Base-by-base conservation (phyloP, 495 filamentous ascomycete genomes). In the Neurospora sp. region DNA sequence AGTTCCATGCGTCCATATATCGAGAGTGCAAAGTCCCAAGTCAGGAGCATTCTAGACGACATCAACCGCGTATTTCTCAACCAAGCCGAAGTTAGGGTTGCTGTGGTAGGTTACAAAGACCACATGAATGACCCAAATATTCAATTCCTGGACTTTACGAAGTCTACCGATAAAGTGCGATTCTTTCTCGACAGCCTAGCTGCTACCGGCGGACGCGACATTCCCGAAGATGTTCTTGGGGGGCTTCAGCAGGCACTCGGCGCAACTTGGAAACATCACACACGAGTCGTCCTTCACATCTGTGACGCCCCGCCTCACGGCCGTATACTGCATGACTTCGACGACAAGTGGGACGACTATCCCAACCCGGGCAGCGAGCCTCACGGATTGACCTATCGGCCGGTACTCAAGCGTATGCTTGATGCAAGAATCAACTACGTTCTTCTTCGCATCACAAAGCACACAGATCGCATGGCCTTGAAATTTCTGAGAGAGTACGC, bases 21-120 rank as follows among this genome's bases (percentile, higher is more conserved):
- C 42, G 72, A 78, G 5, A 79, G 79, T 3, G 80, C 79, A 53
- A 83, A 81, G 66, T 71, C 75, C 3, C 81, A 83, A 42, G 78
- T 83, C 46, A 77, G 70, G 72, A 76, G 68, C 70, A 83, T 83
- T 61, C 59, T 83, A 3, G 69, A 73, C 3, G 82, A 82, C n/a
- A 80, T 83, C 75, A 74, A 77, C 40, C 27, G 27, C 2, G 59
- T 75, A 1, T 82, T 81, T 72, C 79, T 86, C 61, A 77, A 82
- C 46, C 78, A 80, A n/a, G 81, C 76, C 38, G 75, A 80, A 40
- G 78, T 87, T 1, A 83, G 85, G 9, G 79, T 86, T 48, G 84
- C 78, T 1, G 79, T 83, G 1, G 81, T 83, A 0, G 76, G 76
- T 1, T 83, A 83, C 76, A 83, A 80, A 66, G 82, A 27, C 27